Evolutionary conservation across 768 basidiomycete genomes (phyloP), one percentile per base, ranked within the genome.

Genomic region (Strobilomyces confusus): DNA sequence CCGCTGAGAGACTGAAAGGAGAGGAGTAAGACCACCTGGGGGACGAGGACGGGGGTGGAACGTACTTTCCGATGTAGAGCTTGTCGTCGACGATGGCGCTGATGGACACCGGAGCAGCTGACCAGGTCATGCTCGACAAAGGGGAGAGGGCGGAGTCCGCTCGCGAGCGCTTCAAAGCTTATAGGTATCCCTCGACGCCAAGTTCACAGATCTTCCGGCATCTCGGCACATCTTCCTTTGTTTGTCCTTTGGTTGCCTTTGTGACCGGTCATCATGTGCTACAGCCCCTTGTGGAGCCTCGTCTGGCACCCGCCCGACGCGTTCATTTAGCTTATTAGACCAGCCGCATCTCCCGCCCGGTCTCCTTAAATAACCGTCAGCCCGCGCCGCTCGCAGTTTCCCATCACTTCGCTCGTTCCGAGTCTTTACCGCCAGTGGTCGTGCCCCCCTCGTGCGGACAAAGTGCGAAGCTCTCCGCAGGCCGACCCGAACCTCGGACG

Each of bases 61-160:
- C 71, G 46, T 57, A 72, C 71, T 73, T 73, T 63, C 72, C 71
- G 14, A 72, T 63, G 55, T 65, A 73, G 41, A 72, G 57, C 26
- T 62, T 61, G 48, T 69, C 61, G 26, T 69, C 63, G 32, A 72
- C 54, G 49, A 73, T 61, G 12, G 69, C 51, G 20, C 50, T 45
- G 23, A 67, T 23, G 22, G 68, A 69, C 36, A 62, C 53, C 22
- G 69, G 68, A 5, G 57, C 59, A 20, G 66, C 59, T 25, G 48
- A 44, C 68, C 68, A 68, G 33, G 68, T 64, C 68, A 69, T 69
- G 40, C 3, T 52, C 26, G 52, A 44, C 25, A 26, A 25, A 36
- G 29, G 43, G 6, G 43, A 55, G 46, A 45, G 48, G 14, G 58
- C 52, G 58, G 63, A 60, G 64, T 29, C 29, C 6, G 44, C 46